These are phyloP conservation scores for Starmerella apis DNA, from an alignment of 805 yeast species.

Conservation along the genomic window DNA sequence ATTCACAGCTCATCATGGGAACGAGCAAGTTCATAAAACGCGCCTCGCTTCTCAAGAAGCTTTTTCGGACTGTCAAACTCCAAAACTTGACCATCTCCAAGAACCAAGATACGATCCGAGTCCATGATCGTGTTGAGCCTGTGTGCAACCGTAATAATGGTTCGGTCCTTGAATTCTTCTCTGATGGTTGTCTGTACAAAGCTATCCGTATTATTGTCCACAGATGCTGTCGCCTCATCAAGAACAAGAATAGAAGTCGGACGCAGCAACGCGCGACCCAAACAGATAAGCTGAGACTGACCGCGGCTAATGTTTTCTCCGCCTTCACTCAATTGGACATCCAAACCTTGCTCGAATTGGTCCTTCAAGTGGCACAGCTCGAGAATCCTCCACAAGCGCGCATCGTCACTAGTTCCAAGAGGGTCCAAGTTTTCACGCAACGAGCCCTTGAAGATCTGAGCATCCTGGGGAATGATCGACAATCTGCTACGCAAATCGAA, in stretches of 20 bases:
- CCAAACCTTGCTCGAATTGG: constrained; percentile 37
- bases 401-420: constrained; percentile 43
- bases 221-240: constrained; percentile 59
- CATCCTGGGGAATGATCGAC: constrained; percentile 68
- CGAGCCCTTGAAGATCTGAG: constrained; percentile 58
- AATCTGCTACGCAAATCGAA: constrained; percentile 47
- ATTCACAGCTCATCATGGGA: background rate
- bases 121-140: constrained; percentile 57
- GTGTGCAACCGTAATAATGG: constrained; percentile 74
- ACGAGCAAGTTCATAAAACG: constrained; percentile 11
- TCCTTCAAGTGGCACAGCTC: constrained; percentile 48
- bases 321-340: constrained; percentile 47
- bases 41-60: constrained; percentile 45
- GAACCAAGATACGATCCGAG: constrained; percentile 59
- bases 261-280: constrained; percentile 64
- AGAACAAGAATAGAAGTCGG: constrained; percentile 55
- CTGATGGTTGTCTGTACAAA: constrained; percentile 61
- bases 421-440: constrained; percentile 61
- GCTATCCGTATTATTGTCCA: constrained; percentile 69
- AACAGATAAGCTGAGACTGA: constrained; percentile 67
- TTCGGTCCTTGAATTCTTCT: constrained; percentile 52
- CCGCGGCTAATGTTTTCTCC: constrained; percentile 74
- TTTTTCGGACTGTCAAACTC: constrained; percentile 59
- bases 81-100: constrained; percentile 34
- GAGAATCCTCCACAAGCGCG: constrained; percentile 48